Percentiles rank a stretch among this genome's conserved stretches.
phyloP scores from a whole-genome alignment of 2,329 filamentous ascomycete species.

The Arthrobotrys sphaeroides region DNA sequence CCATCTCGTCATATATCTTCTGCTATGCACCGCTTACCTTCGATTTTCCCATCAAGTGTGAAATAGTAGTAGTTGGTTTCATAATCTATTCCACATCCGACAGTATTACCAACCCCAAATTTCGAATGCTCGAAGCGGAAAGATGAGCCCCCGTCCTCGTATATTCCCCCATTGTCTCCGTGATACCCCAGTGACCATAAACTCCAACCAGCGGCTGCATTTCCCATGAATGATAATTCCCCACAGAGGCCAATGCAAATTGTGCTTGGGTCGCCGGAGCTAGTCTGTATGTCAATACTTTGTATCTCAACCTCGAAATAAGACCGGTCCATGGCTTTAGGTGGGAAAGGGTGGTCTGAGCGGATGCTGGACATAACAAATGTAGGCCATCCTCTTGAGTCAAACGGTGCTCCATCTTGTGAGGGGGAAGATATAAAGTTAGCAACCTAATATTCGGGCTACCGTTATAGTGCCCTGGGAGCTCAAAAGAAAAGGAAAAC shows the following conservation, averaged over 20 bases:
- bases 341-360: not conserved
- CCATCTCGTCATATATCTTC: too few relatives aligned
- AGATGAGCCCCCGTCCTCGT: not conserved
- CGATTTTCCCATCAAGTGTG: not conserved
- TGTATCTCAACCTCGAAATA: not conserved
- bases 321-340: not conserved
- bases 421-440: too few relatives aligned
- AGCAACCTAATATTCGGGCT: too few relatives aligned
- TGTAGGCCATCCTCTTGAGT: not conserved
- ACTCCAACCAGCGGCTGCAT: not conserved
- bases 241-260: not conserved
- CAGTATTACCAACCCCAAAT: not conserved
- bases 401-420: not conserved
- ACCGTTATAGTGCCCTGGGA: too few relatives aligned
- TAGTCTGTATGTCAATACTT: not conserved
- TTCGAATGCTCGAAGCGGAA: not conserved
- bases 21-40: not conserved
- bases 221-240: not conserved
- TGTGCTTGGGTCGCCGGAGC: not conserved
- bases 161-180: not conserved
- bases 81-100: not conserved
- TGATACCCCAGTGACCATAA: not conserved
- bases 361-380: not conserved
- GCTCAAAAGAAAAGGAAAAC: too few relatives aligned
- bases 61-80: not conserved